Percentiles rank a stretch among this genome's conserved stretches.
Evolutionary conservation across 345 rosid genomes (phyloP).

Genomic region (Citrus sinensis): DVS_A1.0 CM039163.1:46506501-46507000

Average conservation of each 20-base stretch:
- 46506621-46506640: not conserved
- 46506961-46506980: constrained; percentile 64
- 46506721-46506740: not conserved
- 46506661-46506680: not conserved
- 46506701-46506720: not conserved
- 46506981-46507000: constrained; percentile 72
- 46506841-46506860: not conserved
- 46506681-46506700: not conserved
- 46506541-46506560: not conserved
- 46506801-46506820: not conserved
- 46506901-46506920: not conserved
- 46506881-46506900: not conserved
- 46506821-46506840: not conserved
- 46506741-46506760: not conserved
- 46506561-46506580: no score
- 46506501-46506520: not conserved
- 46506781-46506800: not conserved
- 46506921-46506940: not conserved
- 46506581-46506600: no score
- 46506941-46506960: constrained; percentile 14
- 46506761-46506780: not conserved
- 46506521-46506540: not conserved
- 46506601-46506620: not conserved
- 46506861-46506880: not conserved
- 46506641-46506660: not conserved